A percentile compares a stretch with the other conserved stretches of the same genome.
Evolutionary conservation across 495 filamentous ascomycete genomes (phyloP).

Genomic region (Lasiosphaeria hispida): DNA sequence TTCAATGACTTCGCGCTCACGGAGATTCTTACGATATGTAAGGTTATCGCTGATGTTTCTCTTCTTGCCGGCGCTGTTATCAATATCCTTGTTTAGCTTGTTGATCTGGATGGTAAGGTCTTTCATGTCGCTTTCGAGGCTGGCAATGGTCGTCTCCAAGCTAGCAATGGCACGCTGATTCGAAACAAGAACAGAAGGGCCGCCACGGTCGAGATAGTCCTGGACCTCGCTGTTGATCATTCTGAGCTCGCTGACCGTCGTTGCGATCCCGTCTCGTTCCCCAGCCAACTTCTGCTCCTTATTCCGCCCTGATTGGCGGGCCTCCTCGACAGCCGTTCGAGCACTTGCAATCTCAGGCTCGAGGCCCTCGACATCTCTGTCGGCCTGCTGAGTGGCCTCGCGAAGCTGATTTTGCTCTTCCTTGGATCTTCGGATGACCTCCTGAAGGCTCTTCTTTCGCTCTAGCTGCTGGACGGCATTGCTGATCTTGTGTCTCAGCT

Average conservation of each 20-base stretch:
- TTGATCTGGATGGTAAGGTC: constrained; percentile 68
- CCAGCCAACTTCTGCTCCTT: constrained; percentile 73
- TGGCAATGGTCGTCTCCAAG: constrained; percentile 62
- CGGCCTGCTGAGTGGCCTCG: constrained; percentile 60
- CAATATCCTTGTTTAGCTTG: constrained; percentile 71
- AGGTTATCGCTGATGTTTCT: constrained; percentile 85
- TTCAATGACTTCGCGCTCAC: constrained; percentile 62
- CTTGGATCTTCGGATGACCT: constrained; percentile 70
- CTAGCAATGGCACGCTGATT: constrained; percentile 66
- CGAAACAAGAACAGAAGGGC: constrained; percentile 64
- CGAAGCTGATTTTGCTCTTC: constrained; percentile 65
- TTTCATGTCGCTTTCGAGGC: constrained; percentile 64
- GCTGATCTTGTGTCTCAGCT: constrained; percentile 66
- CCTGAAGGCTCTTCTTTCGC: constrained; percentile 64
- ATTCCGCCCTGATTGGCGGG: constrained; percentile 63
- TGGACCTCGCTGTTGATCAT: constrained; percentile 74
- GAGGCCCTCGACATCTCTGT: constrained; percentile 66
- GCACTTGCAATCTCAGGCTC: constrained; percentile 72
- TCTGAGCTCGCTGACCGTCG: constrained; percentile 73
- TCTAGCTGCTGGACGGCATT: constrained; percentile 71
- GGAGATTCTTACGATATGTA: constrained; percentile 69
- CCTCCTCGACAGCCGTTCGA: constrained; percentile 70
- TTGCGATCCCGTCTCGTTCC: constrained; percentile 65
- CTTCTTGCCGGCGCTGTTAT: constrained; percentile 73
- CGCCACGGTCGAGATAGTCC: constrained; percentile 73